These are phyloP conservation scores for Cicer arietinum DNA, from an alignment of 306 rosid genomes.

Conservation along the genomic window DNA sequence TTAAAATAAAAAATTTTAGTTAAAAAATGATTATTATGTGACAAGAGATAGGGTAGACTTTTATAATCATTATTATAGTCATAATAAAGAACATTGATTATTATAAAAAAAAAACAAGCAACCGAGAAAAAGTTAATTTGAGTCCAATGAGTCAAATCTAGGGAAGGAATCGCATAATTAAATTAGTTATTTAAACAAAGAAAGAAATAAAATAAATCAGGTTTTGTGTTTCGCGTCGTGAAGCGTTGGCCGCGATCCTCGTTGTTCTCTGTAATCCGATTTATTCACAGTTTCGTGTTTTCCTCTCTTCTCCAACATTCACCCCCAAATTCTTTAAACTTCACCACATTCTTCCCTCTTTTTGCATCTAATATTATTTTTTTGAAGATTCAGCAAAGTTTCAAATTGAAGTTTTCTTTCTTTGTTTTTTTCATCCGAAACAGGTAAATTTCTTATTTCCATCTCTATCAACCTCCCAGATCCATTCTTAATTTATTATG, in stretches of 20 bases:
- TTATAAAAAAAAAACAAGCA: no score
- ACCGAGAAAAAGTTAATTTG: no score
- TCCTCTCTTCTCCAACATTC: background rate
- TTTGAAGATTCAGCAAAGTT: constrained; percentile 23
- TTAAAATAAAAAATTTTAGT: no score
- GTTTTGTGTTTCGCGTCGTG: constrained; percentile 10
- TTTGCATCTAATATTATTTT: constrained; percentile 28
- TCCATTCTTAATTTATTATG: constrained; percentile 37
- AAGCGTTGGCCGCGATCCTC: constrained; percentile 44
- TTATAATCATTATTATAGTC: no score
- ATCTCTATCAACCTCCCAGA: constrained; percentile 25
- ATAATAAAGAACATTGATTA: no score
- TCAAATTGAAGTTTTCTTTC: background rate
- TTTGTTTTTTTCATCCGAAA: constrained; percentile 17
- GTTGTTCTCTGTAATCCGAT: constrained; percentile 1
- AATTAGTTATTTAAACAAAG: no score
- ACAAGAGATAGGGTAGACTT: no score
- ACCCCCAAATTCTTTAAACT: constrained; percentile 19
- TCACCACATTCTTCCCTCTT: constrained; percentile 29
- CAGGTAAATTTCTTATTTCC: constrained; percentile 44
- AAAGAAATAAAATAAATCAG: background rate
- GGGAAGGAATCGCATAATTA: no score
- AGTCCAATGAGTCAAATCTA: no score
- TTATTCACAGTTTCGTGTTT: constrained; percentile 17
- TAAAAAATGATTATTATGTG: no score